Conservation (phyloP, 1,284 basidiomycete genomes). For the Violaceomyces palustris region DNA sequence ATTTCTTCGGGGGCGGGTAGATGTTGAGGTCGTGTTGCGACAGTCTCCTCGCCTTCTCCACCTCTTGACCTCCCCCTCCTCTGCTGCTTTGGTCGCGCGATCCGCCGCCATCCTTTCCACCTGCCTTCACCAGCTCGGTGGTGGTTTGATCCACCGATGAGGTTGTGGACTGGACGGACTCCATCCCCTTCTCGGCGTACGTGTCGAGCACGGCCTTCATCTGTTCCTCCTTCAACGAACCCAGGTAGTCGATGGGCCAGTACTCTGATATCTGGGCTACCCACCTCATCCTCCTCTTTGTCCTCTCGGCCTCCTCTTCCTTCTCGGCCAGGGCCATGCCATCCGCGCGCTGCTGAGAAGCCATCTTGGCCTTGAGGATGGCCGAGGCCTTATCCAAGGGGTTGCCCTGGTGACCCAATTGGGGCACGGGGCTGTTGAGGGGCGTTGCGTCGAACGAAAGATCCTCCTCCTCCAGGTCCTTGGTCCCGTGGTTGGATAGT, state of each 20-base stretch:
- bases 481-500: too few relatives aligned
- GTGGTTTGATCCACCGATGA: too few relatives aligned
- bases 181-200: constrained; percentile 10
- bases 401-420: constrained; percentile 52
- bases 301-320: constrained; percentile 24
- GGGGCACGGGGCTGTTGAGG: constrained; percentile 75
- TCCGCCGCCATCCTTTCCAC: too few relatives aligned
- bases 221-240: constrained; percentile 64
- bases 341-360: too few relatives aligned
- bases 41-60: constrained; percentile 1
- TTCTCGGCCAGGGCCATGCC: constrained; percentile 7
- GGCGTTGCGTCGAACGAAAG: constrained; percentile 37
- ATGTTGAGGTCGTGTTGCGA: constrained; percentile 39
- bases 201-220: constrained; percentile 59
- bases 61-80: too few relatives aligned
- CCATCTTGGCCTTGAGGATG: not conserved
- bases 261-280: constrained; percentile 62
- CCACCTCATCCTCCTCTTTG: constrained; percentile 52
- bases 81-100: too few relatives aligned
- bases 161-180: not conserved
- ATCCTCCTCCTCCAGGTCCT: constrained; percentile 40
- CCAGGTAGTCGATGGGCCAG: constrained; percentile 77
- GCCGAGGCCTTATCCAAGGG: constrained; percentile 8
- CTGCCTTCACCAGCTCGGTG: too few relatives aligned
- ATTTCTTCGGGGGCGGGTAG: constrained; percentile 12